Conservation (phyloP, 2,329 filamentous ascomycete genomes). For the Pseudocercospora eumusae region DNA sequence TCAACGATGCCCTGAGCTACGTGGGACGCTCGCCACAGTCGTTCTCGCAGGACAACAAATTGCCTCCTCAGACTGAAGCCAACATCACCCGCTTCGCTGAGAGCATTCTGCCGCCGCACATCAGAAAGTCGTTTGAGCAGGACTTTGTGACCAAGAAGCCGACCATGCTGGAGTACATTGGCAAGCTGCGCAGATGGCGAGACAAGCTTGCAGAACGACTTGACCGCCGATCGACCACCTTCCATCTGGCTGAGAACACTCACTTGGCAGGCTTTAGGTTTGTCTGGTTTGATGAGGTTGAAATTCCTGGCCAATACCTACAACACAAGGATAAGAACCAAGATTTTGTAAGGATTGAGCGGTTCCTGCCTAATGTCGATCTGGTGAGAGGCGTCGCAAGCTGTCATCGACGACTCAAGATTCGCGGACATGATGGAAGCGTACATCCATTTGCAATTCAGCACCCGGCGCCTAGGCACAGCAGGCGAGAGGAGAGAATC, state of each 20-base stretch:
- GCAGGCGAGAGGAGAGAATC: slow-evolving; percentile 90
- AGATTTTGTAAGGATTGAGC: slow-evolving; percentile 95
- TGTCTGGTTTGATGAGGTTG: slow-evolving; percentile 97
- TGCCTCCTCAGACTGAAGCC: slow-evolving; percentile 85
- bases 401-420: slow-evolving; percentile 89
- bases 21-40: slow-evolving; percentile 83
- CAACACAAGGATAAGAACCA: slow-evolving; percentile 99
- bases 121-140: slow-evolving; percentile 93
- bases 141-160: slow-evolving; percentile 95
- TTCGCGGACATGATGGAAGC: slow-evolving; percentile 95
- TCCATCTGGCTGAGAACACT: slow-evolving; percentile 81
- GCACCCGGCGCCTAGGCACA: slow-evolving; percentile 89
- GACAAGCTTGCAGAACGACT: slow-evolving; percentile 98
- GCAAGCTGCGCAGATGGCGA: slow-evolving; percentile 91
- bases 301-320: slow-evolving; percentile 94
- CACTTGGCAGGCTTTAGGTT: slow-evolving; percentile 95
- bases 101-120: slow-evolving; percentile 90
- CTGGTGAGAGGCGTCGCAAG: slow-evolving; percentile 86
- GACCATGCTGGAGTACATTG: slow-evolving; percentile 98
- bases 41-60: slow-evolving; percentile 86
- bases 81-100: slow-evolving; percentile 97
- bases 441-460: slow-evolving; percentile 96
- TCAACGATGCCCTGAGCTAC: slow-evolving; percentile 93
- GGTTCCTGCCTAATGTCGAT: slow-evolving; percentile 93
- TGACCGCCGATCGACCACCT: slow-evolving; percentile 73